A percentile compares a stretch with the other conserved stretches of the same genome.
Conservation (phyloP, 2,329 filamentous ascomycete species). For the Colletotrichum melonis region DNA sequence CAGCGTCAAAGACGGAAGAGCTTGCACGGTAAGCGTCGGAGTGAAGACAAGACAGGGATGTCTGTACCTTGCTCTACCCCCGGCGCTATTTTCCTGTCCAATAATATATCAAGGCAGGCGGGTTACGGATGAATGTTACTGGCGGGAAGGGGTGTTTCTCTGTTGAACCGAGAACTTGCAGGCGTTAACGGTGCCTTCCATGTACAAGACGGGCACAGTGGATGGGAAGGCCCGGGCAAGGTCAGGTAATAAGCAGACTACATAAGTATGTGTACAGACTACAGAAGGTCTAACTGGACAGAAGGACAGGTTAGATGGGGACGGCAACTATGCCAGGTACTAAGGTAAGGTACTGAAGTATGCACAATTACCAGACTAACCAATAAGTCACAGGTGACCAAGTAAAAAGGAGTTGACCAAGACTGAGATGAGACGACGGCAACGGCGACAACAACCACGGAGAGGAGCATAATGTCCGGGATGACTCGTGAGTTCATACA, state of each 20-base stretch:
- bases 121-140: background rate
- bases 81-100: conserved; percentile 7
- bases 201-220: conserved; percentile 10
- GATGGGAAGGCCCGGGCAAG: background rate
- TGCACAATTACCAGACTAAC: background rate
- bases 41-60: background rate
- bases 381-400: background rate
- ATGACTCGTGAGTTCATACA: too few species aligned
- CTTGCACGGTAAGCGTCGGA: background rate
- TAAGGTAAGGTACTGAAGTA: background rate
- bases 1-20: background rate
- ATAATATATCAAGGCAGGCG: conserved; percentile 3
- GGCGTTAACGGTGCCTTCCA: conserved; percentile 8
- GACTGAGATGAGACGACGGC: background rate
- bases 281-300: conserved; percentile 10
- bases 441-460: background rate
- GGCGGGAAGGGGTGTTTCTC: background rate
- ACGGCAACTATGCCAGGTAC: background rate
- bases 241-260: conserved; percentile 1
- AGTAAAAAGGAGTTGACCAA: background rate
- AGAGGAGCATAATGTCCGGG: background rate
- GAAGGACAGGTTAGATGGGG: background rate
- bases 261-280: background rate
- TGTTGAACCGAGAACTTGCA: background rate
- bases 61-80: conserved; percentile 7